phyloP scores from a whole-genome alignment of 2,329 filamentous ascomycete species.

The Phyllachora maydis region DNA sequence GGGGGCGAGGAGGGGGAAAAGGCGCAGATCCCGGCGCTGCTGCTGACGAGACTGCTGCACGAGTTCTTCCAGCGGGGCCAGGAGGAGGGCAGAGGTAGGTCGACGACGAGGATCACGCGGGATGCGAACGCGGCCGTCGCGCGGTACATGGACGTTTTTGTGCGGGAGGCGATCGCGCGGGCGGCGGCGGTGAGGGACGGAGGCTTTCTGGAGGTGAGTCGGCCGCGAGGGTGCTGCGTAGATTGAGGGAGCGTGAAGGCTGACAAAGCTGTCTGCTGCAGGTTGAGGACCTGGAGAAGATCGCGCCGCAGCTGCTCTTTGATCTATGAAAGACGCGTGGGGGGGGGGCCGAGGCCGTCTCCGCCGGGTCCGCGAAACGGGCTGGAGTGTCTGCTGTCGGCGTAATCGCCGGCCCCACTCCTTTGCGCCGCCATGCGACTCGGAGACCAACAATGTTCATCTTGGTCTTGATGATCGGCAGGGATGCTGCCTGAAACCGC shows the following conservation, averaged over 20 bases:
- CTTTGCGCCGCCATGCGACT: too few species aligned
- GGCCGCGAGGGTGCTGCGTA: too few species aligned
- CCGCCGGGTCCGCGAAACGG: neutral
- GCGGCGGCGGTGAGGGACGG: conserved; percentile 49
- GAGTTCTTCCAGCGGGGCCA: conserved; percentile 55
- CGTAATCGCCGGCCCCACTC: too few species aligned
- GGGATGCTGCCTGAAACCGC: too few species aligned
- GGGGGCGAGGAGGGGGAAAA: conserved; percentile 14
- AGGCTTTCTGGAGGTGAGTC: conserved; percentile 55
- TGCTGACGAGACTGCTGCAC: conserved; percentile 60
- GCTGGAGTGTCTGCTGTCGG: neutral
- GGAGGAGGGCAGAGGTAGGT: too few species aligned
- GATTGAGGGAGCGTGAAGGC: conserved; percentile 2
- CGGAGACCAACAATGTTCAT: too few species aligned
- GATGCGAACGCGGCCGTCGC: conserved; percentile 60
- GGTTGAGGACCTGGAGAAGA: conserved; percentile 78
- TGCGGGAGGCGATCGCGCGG: conserved; percentile 70
- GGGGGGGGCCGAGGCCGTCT: neutral
- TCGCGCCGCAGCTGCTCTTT: conserved; percentile 66
- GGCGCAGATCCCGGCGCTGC: conserved; percentile 43
- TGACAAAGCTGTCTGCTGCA: conserved; percentile 13
- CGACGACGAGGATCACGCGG: conserved; percentile 55
- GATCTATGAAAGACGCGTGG: conserved; percentile 44
- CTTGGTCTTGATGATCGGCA: too few species aligned
- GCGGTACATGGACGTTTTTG: conserved; percentile 81